phyloP scores from a whole-genome alignment of 2,329 filamentous ascomycete genomes.

The Trichoderma endophyticum region DNA sequence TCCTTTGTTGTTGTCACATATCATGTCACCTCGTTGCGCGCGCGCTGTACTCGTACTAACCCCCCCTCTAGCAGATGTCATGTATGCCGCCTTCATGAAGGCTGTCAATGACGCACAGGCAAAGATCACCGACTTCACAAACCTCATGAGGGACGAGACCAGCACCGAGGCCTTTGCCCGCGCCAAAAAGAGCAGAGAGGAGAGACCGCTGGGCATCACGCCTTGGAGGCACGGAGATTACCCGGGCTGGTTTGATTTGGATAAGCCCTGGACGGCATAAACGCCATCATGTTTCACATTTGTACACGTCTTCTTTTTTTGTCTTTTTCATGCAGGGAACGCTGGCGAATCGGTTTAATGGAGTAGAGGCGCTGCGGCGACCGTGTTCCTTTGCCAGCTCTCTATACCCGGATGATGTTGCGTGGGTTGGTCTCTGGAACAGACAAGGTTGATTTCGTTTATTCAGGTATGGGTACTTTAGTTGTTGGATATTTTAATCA shows the following conservation, averaged over 20 bases:
- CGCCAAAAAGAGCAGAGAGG: constrained; percentile 50
- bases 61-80: neutral
- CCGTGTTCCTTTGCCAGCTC: neutral
- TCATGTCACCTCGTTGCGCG: neutral
- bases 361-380: constrained; percentile 1
- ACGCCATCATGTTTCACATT: neutral
- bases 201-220: constrained; percentile 55
- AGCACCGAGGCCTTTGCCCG: constrained; percentile 50
- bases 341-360: neutral
- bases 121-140: constrained; percentile 51
- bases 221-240: constrained; percentile 58
- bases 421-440: neutral
- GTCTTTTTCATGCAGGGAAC: neutral
- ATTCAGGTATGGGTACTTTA: neutral
- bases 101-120: constrained; percentile 46
- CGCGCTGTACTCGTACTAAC: neutral
- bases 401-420: neutral
- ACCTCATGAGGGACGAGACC: constrained; percentile 45
- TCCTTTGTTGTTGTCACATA: neutral
- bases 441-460: neutral
- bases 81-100: constrained; percentile 43
- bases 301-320: neutral
- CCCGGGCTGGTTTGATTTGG: constrained; percentile 53
- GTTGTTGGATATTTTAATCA: neutral
- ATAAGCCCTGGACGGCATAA: constrained; percentile 24